Percentiles rank a stretch among this genome's conserved stretches.
These are phyloP conservation scores for Trifolium repens DNA, from an alignment of 306 rosid species.

Conservation along the genomic window DNA sequence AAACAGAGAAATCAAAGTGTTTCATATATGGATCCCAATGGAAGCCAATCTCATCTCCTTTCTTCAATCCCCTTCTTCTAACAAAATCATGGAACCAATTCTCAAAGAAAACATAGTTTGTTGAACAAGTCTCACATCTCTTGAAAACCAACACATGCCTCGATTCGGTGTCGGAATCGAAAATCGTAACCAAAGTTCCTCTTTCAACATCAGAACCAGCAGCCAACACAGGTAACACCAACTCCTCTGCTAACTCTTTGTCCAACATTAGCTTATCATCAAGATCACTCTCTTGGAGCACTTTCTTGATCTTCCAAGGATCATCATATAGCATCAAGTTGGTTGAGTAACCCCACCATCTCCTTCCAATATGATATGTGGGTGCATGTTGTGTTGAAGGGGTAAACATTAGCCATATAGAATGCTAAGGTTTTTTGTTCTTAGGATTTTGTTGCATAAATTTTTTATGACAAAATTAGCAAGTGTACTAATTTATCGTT, in stretches of 20 bases:
- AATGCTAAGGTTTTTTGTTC: neutral
- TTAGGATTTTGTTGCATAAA: neutral
- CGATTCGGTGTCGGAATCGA: neutral
- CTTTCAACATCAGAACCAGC: neutral
- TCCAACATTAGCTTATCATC: neutral
- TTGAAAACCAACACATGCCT: conserved; percentile 4
- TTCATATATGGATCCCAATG: conserved; percentile 20
- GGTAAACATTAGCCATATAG: neutral
- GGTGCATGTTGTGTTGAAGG: neutral
- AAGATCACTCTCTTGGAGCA: conserved; percentile 24
- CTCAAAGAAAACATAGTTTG: neutral
- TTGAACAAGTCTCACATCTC: neutral
- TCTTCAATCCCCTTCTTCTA: conserved; percentile 12
- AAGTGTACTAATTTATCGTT: no score
- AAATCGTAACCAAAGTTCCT: neutral
- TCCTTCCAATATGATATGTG: neutral
- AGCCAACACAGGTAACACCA: conserved; percentile 6
- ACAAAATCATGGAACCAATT: conserved; percentile 12
- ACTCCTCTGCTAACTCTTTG: conserved; percentile 7
- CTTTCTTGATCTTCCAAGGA: conserved; percentile 34
- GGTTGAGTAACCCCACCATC: conserved; percentile 18
- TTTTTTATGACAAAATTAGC: no score
- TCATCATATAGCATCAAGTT: conserved; percentile 28
- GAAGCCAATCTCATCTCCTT: conserved; percentile 8
- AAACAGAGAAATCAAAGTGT: conserved; percentile 24